Conservation (phyloP, 2,329 filamentous ascomycete species). For the Tolypocladium capitatum region DNA sequence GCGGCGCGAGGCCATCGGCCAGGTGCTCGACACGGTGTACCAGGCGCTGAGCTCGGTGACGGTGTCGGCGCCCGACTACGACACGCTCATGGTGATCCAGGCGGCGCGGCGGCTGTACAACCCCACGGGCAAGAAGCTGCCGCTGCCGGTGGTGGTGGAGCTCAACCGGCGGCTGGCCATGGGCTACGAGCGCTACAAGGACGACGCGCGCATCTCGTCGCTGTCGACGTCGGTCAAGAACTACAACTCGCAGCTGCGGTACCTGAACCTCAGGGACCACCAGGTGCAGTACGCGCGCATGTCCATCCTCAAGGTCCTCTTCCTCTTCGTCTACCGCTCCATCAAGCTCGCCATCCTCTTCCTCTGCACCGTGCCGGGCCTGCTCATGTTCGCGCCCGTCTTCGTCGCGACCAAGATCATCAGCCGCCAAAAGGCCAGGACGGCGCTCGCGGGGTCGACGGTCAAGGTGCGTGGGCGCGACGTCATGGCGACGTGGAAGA, state of each 20-base stretch:
- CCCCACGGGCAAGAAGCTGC: slow-evolving; percentile 83
- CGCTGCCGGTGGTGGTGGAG: slow-evolving; percentile 83
- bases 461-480: slow-evolving; percentile 83
- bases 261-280: slow-evolving; percentile 81
- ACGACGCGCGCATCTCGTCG: slow-evolving; percentile 69
- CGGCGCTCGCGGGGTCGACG: slow-evolving; percentile 71
- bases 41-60: slow-evolving; percentile 78
- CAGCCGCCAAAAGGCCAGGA: slow-evolving; percentile 67
- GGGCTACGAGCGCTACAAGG: slow-evolving; percentile 85
- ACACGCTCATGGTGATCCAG: slow-evolving; percentile 94
- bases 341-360: slow-evolving; percentile 65
- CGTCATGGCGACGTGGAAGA: slow-evolving; percentile 90
- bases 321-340: slow-evolving; percentile 67
- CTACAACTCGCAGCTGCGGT: slow-evolving; percentile 78
- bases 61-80: slow-evolving; percentile 84
- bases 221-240: slow-evolving; percentile 63
- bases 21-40: slow-evolving; percentile 76
- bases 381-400: slow-evolving; percentile 76
- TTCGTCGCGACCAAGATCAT: slow-evolving; percentile 77
- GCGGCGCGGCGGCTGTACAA: slow-evolving; percentile 88
- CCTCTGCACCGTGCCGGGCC: slow-evolving; percentile 71
- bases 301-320: slow-evolving; percentile 61
- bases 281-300: slow-evolving; percentile 87
- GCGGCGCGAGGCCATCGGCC: slow-evolving; percentile 73
- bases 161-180: slow-evolving; percentile 82